phyloP scores from a whole-genome alignment of 345 rosid genomes.

The Gossypium bickii region DNA sequence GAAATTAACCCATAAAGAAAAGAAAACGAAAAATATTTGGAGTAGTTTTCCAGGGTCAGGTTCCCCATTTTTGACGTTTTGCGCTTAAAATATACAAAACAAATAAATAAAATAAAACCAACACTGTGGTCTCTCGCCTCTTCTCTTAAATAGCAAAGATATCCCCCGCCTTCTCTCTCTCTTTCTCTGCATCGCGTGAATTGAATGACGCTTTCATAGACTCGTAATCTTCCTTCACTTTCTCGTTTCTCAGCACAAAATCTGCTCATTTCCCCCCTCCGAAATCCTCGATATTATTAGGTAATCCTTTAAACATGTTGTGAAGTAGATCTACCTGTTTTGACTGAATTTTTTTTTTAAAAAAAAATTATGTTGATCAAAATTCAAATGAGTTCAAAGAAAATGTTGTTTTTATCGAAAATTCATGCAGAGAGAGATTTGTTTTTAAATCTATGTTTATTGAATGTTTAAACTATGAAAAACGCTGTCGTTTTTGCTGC shows the following conservation, averaged over 20 bases:
- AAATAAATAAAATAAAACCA: background rate
- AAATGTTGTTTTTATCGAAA: background rate
- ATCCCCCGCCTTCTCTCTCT: background rate
- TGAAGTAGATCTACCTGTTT: slow-evolving; percentile 2
- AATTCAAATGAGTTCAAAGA: background rate
- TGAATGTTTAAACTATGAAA: background rate
- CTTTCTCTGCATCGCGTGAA: background rate
- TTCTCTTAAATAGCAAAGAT: background rate
- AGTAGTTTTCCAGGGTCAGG: background rate
- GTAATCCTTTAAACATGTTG: background rate
- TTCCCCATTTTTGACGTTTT: background rate
- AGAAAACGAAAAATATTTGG: background rate
- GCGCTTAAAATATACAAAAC: too few species aligned
- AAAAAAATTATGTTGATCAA: background rate
- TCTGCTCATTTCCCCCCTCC: background rate
- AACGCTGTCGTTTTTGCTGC: background rate
- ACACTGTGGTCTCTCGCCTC: background rate
- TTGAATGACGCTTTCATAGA: background rate
- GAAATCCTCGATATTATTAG: background rate
- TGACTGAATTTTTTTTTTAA: background rate
- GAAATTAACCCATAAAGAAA: too few species aligned
- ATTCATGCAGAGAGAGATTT: background rate
- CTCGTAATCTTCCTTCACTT: background rate
- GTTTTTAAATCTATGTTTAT: background rate
- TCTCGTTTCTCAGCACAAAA: background rate